A percentile compares a stretch with the other conserved stretches of the same genome.
Evolutionary conservation across 371 early-diverging fungal species (phyloP).

Genomic region (Entomophthora muscae): DNA sequence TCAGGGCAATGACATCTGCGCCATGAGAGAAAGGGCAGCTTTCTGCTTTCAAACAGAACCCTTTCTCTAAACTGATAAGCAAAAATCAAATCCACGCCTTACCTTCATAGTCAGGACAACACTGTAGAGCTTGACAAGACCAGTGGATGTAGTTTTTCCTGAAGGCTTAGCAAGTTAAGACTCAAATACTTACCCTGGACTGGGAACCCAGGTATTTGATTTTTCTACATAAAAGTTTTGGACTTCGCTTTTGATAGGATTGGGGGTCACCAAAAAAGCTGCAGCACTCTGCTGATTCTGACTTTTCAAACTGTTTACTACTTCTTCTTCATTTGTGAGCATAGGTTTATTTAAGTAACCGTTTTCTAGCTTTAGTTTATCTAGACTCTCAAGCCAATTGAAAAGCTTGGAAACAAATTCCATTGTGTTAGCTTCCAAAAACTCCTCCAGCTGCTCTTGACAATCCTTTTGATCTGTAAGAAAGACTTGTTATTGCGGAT

Average conservation of each 20-base stretch:
- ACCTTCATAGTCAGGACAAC: background rate
- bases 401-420: background rate
- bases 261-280: background rate
- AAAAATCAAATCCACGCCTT: background rate
- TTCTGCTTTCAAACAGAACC: conserved; percentile 65
- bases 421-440: background rate
- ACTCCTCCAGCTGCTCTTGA: conserved; percentile 1
- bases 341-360: background rate
- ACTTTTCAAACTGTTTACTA: background rate
- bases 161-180: background rate
- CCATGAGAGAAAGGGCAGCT: conserved; percentile 65
- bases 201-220: background rate
- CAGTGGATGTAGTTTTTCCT: background rate
- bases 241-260: background rate
- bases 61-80: conserved; percentile 28
- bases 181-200: background rate
- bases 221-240: background rate
- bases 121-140: background rate
- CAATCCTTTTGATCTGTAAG: background rate
- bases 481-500: background rate
- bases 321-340: background rate
- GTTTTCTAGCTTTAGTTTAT: background rate
- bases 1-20: conserved; percentile 18
- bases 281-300: background rate
- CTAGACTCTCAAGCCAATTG: background rate